Evolutionary conservation across 768 basidiomycete species (phyloP).

Genomic region (Boletus eberwhitei): DNA sequence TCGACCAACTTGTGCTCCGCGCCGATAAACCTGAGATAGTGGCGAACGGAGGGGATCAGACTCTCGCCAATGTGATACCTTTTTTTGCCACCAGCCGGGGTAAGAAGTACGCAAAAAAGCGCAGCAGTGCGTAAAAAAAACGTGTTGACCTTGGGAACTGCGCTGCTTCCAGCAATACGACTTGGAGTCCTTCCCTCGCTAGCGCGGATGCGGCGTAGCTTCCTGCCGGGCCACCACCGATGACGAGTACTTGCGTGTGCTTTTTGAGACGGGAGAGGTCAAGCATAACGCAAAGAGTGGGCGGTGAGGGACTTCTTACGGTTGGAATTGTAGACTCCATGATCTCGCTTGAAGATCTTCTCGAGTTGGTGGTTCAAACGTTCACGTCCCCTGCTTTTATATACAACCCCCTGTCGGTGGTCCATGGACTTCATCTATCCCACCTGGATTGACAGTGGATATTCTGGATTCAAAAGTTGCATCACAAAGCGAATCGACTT

Average conservation of each 20-base stretch:
- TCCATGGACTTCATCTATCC: not conserved
- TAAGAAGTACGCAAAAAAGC: not conserved
- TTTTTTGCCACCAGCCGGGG: not conserved
- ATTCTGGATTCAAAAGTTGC: not conserved
- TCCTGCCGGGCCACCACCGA: conserved; percentile 62
- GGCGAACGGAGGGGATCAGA: conserved; percentile 47
- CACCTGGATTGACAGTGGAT: not conserved
- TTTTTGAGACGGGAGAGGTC: not conserved
- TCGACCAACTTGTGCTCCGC: conserved; percentile 41
- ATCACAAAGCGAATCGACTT: not conserved
- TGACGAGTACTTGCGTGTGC: conserved; percentile 39
- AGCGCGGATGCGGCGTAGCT: conserved; percentile 54
- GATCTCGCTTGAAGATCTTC: not conserved
- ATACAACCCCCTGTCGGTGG: not conserved
- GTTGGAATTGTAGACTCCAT: conserved; percentile 20
- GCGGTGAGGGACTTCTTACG: conserved; percentile 12
- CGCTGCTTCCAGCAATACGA: conserved; percentile 52
- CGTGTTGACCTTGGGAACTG: conserved; percentile 49
- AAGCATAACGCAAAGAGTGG: not conserved
- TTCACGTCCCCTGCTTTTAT: conserved; percentile 2
- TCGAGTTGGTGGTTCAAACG: not conserved
- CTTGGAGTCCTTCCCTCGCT: conserved; percentile 55
- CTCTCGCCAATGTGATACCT: conserved; percentile 52
- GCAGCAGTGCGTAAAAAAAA: too few relatives aligned
- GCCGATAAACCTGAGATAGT: conserved; percentile 51